phyloP scores from a whole-genome alignment of 1,284 basidiomycete genomes.

The Peniophora sp. region DNA sequence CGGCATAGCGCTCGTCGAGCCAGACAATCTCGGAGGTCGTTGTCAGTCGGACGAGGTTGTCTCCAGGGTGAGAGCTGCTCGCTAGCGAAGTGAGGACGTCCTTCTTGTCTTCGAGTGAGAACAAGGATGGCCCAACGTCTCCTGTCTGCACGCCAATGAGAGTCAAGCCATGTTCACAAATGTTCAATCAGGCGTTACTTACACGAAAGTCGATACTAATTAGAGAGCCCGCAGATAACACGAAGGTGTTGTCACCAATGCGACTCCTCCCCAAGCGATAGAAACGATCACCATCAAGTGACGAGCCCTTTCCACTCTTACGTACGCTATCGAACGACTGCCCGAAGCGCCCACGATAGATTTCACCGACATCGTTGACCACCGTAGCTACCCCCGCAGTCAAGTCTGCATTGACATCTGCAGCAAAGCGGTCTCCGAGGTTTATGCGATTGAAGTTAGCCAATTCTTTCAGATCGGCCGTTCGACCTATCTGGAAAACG shows the following conservation, averaged over 20 bases:
- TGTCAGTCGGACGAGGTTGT: constrained; percentile 40
- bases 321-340: background rate
- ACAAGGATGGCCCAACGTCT: too few relatives aligned
- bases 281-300: background rate
- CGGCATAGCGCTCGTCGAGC: constrained; percentile 53
- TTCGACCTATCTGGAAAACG: constrained; percentile 6
- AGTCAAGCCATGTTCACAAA: too few relatives aligned
- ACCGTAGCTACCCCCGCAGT: constrained; percentile 8
- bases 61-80: constrained; percentile 19
- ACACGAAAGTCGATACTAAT: constrained; percentile 40
- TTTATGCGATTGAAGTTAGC: constrained; percentile 7
- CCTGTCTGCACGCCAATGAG: too few relatives aligned
- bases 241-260: background rate
- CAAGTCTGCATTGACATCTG: constrained; percentile 11
- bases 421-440: constrained; percentile 8
- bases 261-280: background rate
- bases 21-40: constrained; percentile 58
- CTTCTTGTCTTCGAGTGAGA: constrained; percentile 16
- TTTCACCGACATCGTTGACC: constrained; percentile 13
- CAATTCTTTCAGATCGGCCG: constrained; percentile 6
- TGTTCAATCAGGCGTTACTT: constrained; percentile 11
- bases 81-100: constrained; percentile 48
- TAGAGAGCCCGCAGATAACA: background rate
- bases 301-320: background rate
- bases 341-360: constrained; percentile 1